Evolutionary conservation across 371 early-diverging fungal genomes (phyloP), one percentile per base, ranked within the genome.

Genomic region (Mortierella sp.): DNA sequence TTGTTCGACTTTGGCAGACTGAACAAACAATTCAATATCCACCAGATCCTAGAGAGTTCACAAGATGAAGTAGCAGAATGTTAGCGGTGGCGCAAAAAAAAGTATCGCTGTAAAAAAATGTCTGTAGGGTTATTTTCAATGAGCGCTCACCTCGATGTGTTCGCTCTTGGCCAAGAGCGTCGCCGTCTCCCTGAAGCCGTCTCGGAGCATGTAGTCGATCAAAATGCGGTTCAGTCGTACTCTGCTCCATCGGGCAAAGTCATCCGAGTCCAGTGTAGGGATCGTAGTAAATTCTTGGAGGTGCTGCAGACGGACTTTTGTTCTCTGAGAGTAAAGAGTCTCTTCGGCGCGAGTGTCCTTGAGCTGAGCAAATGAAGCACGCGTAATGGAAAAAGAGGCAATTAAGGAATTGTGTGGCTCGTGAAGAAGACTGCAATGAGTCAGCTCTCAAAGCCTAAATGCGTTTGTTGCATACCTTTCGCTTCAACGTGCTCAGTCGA

Each of bases 141-240:
- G 2, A 21, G 31, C n/a, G 31, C 74, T 61, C 87, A 95, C 96
- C 89, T 94, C 93, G 40, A 96, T 92, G 34, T 89, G 83, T 48
- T 90, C 87, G 24, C 89, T 92, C 24, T 83, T 84, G 0, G 96
- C 94, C 55, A 98, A 88, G 61, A 84, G 79, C 43, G 90, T 87
- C 2, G 98, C 98, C 10, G 98, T 93, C 10, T 93, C 89, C 46
- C 91, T 89, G 77, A 93, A 94, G 10, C 97, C 98, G 53, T 94
- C 92, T 74, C 99, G 92, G 54, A 98, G 90, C 92, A 98, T 90
- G 87, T 97, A 99, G 86, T 99, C 99, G 3, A 97, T 95, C 73
- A 98, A 88, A 44, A 98, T 90, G 28, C 98, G 92, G 86, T 97
- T 94, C 70, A 98, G 88, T 13, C 98, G 91, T 10, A 91, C 90